Conservation (phyloP, 305 asterid species). For the Fraxinus baroniana region DNA sequence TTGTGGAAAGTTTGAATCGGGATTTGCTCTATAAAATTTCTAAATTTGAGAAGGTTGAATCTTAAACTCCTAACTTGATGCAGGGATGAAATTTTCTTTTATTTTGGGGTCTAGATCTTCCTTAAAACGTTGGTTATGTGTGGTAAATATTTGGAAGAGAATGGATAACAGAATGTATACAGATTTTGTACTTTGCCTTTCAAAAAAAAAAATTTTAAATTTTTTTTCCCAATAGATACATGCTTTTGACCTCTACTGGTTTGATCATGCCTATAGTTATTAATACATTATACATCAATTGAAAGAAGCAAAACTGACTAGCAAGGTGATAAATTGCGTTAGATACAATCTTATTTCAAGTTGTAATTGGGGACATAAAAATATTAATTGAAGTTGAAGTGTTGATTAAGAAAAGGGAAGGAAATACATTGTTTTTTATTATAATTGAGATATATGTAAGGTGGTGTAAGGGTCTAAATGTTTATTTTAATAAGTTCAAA, state of each 20-base stretch:
- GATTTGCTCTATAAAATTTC: background rate
- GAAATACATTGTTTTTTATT: background rate
- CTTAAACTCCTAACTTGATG: background rate
- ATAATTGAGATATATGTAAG: background rate
- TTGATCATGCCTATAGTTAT: background rate
- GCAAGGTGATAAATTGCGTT: background rate
- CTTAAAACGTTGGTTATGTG: background rate
- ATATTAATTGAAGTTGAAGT: background rate
- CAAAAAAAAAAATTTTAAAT: too few species aligned
- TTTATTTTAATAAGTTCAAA: background rate
- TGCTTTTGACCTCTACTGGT: background rate
- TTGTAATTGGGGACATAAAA: background rate
- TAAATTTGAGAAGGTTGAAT: background rate
- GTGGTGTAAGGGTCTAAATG: background rate
- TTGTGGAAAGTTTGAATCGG: background rate
- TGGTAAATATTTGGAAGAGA: background rate
- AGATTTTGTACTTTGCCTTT: background rate
- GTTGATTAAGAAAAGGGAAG: background rate
- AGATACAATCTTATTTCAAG: background rate
- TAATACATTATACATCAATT: background rate
- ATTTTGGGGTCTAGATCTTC: background rate
- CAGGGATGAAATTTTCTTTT: background rate
- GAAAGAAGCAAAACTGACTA: background rate
- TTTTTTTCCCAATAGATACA: background rate
- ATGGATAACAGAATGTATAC: background rate